Base-by-base conservation (phyloP, 148 eudicot genomes). In the Rhododendron henanense region DNA sequence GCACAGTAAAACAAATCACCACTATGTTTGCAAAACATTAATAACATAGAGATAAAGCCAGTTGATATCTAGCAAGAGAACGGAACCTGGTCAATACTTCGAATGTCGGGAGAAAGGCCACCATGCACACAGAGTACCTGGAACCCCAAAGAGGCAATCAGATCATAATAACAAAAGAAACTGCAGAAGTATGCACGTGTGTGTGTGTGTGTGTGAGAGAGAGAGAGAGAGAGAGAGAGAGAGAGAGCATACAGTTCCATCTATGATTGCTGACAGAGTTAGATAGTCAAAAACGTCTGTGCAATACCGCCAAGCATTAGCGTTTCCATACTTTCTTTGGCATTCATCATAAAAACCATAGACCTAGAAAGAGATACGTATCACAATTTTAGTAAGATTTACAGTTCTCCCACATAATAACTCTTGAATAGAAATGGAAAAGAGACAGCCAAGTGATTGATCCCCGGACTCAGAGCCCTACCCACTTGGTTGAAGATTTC, bases 291-390 rank as follows among this genome's bases (percentile, higher is more conserved):
- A 97, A 81, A 97, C 99, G 83, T 95, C 99, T 3, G 99, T 95
- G 95, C 99, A 97, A 85, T 97, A 97, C 89, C 99, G 94, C 99
- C 99, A 97, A 53, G 98, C 99, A 90, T 97, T 97, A 82, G 99
- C 98, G 89, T 97, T 97, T 85, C 99, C 99, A 88, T 97, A 97
- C 93, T 97, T 97, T 89, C 99, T 93, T 86, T 97, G 99, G 88
- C 99, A 97, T 86, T 97, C 99, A 86, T 97, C 99, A 90, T 97
- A 97, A 82, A 97, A 97, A 33, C 99, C 99, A 91, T 95, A 95
- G 65, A 97, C 99, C 99, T 97, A 87, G 47, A 78, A 67, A 84
- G 87, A 85, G 84, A 85, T 8, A 14, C 39, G 0, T 1, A n/a
- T 14, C 59, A 2, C 59, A 41, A 47, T 39, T 41, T 51, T 8